Base-by-base conservation (phyloP, 768 basidiomycete genomes). In the Sarcomyxa edulis region DNA sequence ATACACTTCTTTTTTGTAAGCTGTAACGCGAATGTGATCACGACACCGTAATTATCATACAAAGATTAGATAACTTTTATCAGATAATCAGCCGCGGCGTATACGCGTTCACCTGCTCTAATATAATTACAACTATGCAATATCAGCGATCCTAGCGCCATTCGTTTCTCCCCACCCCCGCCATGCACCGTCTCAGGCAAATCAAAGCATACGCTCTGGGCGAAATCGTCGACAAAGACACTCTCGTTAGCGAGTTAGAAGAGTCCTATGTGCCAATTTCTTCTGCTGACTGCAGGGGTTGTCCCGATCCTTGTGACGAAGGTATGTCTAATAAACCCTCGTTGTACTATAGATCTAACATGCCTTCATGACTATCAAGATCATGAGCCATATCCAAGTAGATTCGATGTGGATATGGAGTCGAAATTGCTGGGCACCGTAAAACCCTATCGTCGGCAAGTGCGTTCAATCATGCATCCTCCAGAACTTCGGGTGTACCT, bases 371-470 rank as follows among this genome's bases (percentile, higher is more conserved):
- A n/a, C 44, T 47, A 26, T 43, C 26, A 46, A 84, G 85, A 78
- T 40, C 84, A 89, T 53, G 78, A 84, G 37, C 79, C 79, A 31
- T 90, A 84, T 50, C 81, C 88, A 19, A 60, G 59, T 12, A 78
- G 74, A 36, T 83, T 96, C 52, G 75, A 78, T 26, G 66, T 87
- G 23, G 94, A 98, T 64, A 77, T 74, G 66, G 81, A 83, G 15
- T 75, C 78, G 2, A 74, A 84, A 32, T 77, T 98, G 77, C 62
- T 93, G n/a, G 94, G 93, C 7, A 78, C 81, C 21, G 75, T 92
- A 19, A 85, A 84, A 57, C 83, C 89, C 2, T 92, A 89, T 58
- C 76, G 75, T 26, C 81, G 91, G 16, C 85, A 92, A 69, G 88
- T 84, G 46, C 25, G 53, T 48, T 28, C 15, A 15, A 14, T 27